A percentile compares a stretch with the other conserved stretches of the same genome.
Conservation (phyloP, 495 filamentous ascomycete species). For the Tuber microsphaerosporum region DNA sequence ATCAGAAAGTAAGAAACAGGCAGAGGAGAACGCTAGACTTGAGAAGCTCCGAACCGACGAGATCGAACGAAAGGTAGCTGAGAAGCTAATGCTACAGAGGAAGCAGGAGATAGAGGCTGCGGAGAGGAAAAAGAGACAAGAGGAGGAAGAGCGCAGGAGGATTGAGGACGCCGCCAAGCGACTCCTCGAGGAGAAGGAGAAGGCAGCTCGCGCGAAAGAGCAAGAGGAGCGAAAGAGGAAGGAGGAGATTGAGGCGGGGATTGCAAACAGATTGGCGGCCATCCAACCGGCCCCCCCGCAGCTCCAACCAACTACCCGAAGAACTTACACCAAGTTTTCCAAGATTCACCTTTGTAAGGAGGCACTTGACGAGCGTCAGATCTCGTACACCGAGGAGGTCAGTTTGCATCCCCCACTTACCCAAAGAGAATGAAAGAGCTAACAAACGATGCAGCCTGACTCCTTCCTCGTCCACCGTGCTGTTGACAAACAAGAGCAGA, state of each 20-base stretch:
- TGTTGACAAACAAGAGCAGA: constrained; percentile 40
- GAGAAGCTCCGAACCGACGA: constrained; percentile 32
- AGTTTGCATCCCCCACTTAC: constrained; percentile 7
- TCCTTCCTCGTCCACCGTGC: constrained; percentile 41
- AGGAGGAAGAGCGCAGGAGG: constrained; percentile 48
- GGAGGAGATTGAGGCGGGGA: constrained; percentile 10
- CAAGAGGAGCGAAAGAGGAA: constrained; percentile 11
- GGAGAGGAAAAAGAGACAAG: constrained; percentile 45
- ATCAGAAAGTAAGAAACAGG: constrained; percentile 22
- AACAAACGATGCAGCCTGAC: constrained; percentile 26
- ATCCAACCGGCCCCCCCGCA: constrained; percentile 19
- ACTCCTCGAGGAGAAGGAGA: constrained; percentile 45
- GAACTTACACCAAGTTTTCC: constrained; percentile 40
- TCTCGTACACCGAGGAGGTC: constrained; percentile 40
- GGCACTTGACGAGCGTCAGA: constrained; percentile 39
- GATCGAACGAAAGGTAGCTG: constrained; percentile 34
- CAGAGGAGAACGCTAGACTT: constrained; percentile 19
- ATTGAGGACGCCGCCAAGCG: constrained; percentile 44
- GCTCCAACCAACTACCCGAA: constrained; percentile 11
- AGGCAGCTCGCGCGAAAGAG: constrained; percentile 29
- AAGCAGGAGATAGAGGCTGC: constrained; percentile 20
- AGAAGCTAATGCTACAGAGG: constrained; percentile 22
- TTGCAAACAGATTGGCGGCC: constrained; percentile 6
- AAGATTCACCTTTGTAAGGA: constrained; percentile 41
- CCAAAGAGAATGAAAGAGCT: constrained; percentile 6